Percentiles rank a stretch among this genome's conserved stretches.
phyloP scores from a whole-genome alignment of 1,284 basidiomycete genomes.

The Marasmius tenuissimus region DNA sequence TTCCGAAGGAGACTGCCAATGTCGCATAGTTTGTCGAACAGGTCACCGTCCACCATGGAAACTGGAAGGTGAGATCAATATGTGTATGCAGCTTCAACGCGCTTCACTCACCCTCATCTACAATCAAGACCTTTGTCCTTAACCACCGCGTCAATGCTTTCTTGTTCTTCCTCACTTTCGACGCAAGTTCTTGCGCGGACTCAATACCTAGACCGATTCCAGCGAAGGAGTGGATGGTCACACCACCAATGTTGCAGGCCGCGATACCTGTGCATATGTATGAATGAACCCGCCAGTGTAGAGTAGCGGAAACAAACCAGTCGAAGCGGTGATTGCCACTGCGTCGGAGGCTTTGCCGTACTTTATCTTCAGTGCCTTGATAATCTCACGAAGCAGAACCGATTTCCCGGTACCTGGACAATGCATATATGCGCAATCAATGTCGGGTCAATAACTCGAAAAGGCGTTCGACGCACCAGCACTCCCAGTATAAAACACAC shows the following conservation, averaged over 20 bases:
- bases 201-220: constrained; percentile 87
- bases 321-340: constrained; percentile 92
- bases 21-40: constrained; percentile 83
- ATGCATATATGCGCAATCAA: constrained; percentile 4
- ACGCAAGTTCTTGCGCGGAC: constrained; percentile 58
- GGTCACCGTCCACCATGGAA: constrained; percentile 94
- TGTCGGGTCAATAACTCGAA: neutral
- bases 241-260: constrained; percentile 91
- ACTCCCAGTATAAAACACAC: constrained; percentile 96
- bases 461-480: constrained; percentile 66
- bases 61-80: constrained; percentile 48
- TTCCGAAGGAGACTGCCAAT: constrained; percentile 69
- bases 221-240: constrained; percentile 92
- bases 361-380: constrained; percentile 59
- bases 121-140: constrained; percentile 80
- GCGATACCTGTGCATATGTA: constrained; percentile 73
- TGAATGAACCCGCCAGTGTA: neutral
- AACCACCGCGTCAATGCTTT: constrained; percentile 72
- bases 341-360: constrained; percentile 58
- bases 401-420: constrained; percentile 89
- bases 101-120: constrained; percentile 81
- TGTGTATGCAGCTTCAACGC: constrained; percentile 3
- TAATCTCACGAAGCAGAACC: constrained; percentile 89
- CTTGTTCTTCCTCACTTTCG: constrained; percentile 72
- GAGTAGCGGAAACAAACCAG: constrained; percentile 44